Base-by-base conservation (phyloP, 495 filamentous ascomycete species). In the Penicillium lividum region DNA sequence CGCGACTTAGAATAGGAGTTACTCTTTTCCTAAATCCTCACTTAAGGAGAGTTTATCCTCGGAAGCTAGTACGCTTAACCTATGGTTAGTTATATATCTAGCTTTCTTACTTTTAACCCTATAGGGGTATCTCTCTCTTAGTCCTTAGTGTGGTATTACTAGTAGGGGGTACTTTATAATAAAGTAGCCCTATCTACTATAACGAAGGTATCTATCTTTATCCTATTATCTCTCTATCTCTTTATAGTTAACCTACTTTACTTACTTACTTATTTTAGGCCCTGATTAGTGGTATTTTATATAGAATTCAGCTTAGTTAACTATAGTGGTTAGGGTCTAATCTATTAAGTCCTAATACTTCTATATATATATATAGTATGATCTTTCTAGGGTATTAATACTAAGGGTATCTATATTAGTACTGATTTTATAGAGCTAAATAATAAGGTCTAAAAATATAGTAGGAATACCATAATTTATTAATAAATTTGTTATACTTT, bases 401-500 rank as follows among this genome's bases (percentile, higher is more conserved):
- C 22, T 22, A 22, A 22, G 22, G 2, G 22, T 22, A 22, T 22
- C 2, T 22, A 22, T 22, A 22, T 22, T 22, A 22, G 22, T 22
- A 22, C 22, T 22, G 2, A 22, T 22, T n/a, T 22, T 22, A 22
- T 22, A 22, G 22, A 22, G 22, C 22, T 22, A 22, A 22, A 2
- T 22, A 22, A 22, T 22, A 22, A 22, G 22, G 2, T 22, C 2
- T 22, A 22, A 22, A 22, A 47, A 55, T 13, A 40, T 55, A 55
- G 22, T 7, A 7, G 43, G 53, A 42, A 56, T 47, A 36, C 44
- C 27, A 10, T 18, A 22, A 56, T 56, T 47, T 16, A 47, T 47
- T 22, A 56, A 36, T 25, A 30, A 10, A 33, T 56, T 36, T 7
- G 28, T 56, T 27, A 56, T 56, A 13, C 11, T 56, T 29, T 27